A percentile compares a stretch with the other conserved stretches of the same genome.
phyloP scores from a whole-genome alignment of 2,329 filamentous ascomycete species.

The Aspergillus phoenicis region DNA sequence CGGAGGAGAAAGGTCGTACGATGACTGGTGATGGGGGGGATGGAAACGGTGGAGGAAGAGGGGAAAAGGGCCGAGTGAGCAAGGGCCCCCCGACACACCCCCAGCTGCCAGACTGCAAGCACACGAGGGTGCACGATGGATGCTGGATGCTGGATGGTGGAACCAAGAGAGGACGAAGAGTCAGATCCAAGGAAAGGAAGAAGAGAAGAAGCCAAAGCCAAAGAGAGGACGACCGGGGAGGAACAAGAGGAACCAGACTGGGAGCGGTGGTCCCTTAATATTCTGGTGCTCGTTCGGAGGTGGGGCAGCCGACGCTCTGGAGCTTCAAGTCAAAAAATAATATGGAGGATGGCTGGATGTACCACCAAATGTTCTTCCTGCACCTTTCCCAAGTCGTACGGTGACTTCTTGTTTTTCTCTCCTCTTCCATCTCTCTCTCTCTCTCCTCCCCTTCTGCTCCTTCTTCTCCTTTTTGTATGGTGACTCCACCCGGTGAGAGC shows the following conservation, averaged over 20 bases:
- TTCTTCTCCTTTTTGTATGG: not conserved
- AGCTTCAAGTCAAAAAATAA: not conserved
- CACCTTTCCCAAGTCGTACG: not conserved
- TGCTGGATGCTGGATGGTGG: not conserved
- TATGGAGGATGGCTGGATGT: not conserved
- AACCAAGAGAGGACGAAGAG: not conserved
- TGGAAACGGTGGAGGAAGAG: slow-evolving; percentile 6
- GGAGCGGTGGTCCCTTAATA: not conserved
- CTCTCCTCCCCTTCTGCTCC: not conserved
- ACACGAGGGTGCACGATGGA: not conserved
- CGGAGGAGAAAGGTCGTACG: slow-evolving; percentile 12
- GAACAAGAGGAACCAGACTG: not conserved
- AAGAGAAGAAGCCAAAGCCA: slow-evolving; percentile 3
- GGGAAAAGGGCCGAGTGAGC: slow-evolving; percentile 8
- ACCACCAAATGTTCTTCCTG: not conserved
- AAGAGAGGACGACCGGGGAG: slow-evolving; percentile 8
- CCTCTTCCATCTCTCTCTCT: not conserved
- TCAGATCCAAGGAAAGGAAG: not conserved
- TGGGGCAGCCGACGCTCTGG: slow-evolving; percentile 1
- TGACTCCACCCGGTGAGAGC: not conserved
- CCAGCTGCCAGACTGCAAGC: not conserved
- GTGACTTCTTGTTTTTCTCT: not conserved
- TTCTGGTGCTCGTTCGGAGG: slow-evolving; percentile 1
- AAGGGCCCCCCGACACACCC: not conserved
- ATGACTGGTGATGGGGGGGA: slow-evolving; percentile 10